Evolutionary conservation across 352 stramenopile species (phyloP).

Genomic region (Phytophthora boehmeriae): DNA sequence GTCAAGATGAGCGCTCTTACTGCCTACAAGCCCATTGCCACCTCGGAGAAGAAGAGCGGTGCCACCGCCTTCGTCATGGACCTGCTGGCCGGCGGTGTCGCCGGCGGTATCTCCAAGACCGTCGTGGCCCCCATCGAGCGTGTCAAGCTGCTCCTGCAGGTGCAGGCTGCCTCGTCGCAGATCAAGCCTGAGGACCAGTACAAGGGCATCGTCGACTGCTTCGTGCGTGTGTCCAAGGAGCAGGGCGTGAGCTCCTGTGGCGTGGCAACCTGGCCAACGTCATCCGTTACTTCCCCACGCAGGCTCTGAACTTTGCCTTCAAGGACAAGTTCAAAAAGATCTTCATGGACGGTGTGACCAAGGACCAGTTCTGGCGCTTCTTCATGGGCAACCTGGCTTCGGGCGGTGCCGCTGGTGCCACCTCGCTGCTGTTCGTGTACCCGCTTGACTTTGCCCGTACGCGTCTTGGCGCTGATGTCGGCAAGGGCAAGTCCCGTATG

Average conservation of each 20-base stretch:
- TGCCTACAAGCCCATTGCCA: conserved; percentile 83
- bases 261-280: conserved; percentile 92
- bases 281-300: conserved; percentile 93
- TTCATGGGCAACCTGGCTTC: conserved; percentile 98
- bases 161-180: conserved; percentile 89
- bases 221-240: conserved; percentile 88
- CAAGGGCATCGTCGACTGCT: conserved; percentile 92
- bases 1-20: conserved; percentile 78
- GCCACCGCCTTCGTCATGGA: conserved; percentile 80
- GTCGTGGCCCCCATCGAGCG: conserved; percentile 90
- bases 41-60: conserved; percentile 68
- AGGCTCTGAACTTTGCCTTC: conserved; percentile 94
- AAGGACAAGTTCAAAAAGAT: conserved; percentile 95
- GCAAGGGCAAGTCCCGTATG: conserved; percentile 96
- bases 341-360: conserved; percentile 89
- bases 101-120: conserved; percentile 92
- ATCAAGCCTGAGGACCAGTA: conserved; percentile 93
- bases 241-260: conserved; percentile 92
- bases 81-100: conserved; percentile 85
- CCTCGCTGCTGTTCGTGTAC: conserved; percentile 97
- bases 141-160: conserved; percentile 93
- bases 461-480: conserved; percentile 98
- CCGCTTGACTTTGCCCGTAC: conserved; percentile 99
- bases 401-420: conserved; percentile 96
- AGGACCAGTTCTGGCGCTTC: conserved; percentile 98